A percentile compares a stretch with the other conserved stretches of the same genome.
phyloP scores from a whole-genome alignment of 805 yeast species.

The Pachysolen tannophilus region DNA sequence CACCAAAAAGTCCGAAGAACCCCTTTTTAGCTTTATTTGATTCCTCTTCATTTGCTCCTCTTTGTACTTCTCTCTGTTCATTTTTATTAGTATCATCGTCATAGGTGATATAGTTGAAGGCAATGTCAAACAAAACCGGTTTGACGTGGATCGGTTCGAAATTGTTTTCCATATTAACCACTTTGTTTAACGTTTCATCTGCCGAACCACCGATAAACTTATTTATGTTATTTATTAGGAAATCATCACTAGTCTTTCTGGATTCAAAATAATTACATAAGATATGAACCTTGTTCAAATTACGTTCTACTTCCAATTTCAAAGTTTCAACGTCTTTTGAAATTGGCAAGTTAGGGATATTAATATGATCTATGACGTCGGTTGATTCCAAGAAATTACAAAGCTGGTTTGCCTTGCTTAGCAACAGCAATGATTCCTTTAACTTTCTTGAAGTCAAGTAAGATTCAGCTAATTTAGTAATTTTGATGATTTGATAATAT shows the following conservation, averaged over 20 bases:
- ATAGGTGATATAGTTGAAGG: constrained; percentile 70
- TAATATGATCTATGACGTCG: constrained; percentile 45
- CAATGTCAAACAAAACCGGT: constrained; percentile 89
- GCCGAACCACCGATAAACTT: constrained; percentile 22
- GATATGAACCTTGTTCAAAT: constrained; percentile 29
- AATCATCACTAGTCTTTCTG: constrained; percentile 14
- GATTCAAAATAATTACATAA: constrained; percentile 38
- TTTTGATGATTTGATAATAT: constrained; percentile 39
- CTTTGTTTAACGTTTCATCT: constrained; percentile 22
- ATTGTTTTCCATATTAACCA: constrained; percentile 22
- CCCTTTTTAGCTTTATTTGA: constrained; percentile 45
- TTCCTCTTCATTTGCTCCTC: constrained; percentile 13
- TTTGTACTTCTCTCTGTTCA: constrained; percentile 10
- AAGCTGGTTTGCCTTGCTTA: constrained; percentile 22
- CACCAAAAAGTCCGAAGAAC: constrained; percentile 68
- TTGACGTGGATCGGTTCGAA: constrained; percentile 64
- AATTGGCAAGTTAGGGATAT: constrained; percentile 29
- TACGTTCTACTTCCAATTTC: constrained; percentile 12
- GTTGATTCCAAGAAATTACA: constrained; percentile 62
- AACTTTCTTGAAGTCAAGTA: constrained; percentile 32
- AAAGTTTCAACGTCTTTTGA: constrained; percentile 24
- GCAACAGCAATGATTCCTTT: constrained; percentile 40
- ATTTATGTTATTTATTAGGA: constrained; percentile 20
- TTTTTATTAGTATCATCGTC: constrained; percentile 18
- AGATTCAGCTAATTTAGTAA: constrained; percentile 35